Evolutionary conservation across 1,284 basidiomycete species (phyloP), one percentile per base, ranked within the genome.

Genomic region (Rhizoctonia solani): DNA sequence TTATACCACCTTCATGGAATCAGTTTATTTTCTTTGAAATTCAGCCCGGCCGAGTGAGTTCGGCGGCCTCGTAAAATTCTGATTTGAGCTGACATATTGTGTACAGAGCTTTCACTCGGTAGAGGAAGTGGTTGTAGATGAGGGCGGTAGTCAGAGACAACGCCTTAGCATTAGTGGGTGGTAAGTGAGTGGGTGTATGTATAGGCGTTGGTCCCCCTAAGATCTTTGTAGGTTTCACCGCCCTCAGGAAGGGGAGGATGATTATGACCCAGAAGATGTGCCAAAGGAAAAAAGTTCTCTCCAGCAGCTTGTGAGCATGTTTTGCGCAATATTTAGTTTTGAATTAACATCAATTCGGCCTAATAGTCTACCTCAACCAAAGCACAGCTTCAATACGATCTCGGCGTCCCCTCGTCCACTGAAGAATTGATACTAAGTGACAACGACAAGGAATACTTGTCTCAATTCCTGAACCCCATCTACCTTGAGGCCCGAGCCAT

Each of bases 21-120:
- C 95, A 98, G 73, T 95, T 98, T 74, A 87, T 97, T 44, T 94
- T 98, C 78, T 99, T 99, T 77, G 90, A 93, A 75, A 79, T 80
- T 41, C 81, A 84, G 72, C 84, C 84, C 1, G 79, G 69, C 14
- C 55, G 56, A 19, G 56, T 61, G 19, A 61, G 56, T 50, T 11
- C 44, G 21, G 44, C 37, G n/a, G 54, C 19, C 29, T 16, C 8
- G 44, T 8, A 21, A 30, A 13, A 11, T 1, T 21, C 9, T 5
- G 30, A 27, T 13, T 9, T 41, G 55, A 47, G n/a, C 16, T 46
- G 30, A 46, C 25, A 19, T 16, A 16, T 39, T 21, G 25, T 27
- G 5, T 58, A 0, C 83, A 85, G 76, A 98, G 94, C 74, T 98
- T 98, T 80, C 96, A 99, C 78, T 92, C 94, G 0, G 96, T 99